Conservation (phyloP, 352 stramenopile genomes). For the Globisporangium irregulare region DNA sequence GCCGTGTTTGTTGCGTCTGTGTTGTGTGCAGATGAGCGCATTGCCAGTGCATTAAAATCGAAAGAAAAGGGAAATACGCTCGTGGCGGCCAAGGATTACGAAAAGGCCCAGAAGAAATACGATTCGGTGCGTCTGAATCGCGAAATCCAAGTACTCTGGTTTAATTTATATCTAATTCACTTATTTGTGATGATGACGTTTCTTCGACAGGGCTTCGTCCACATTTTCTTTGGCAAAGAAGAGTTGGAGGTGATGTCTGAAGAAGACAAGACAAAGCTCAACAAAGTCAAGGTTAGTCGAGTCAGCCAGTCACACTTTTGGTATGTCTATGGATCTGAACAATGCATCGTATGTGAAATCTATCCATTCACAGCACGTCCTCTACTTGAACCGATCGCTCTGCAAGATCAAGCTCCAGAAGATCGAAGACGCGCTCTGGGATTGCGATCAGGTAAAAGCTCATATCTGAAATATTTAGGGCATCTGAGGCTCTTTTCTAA, state of each 20-base stretch:
- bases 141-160: neutral
- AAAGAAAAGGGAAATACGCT: slow-evolving; percentile 81
- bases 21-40: slow-evolving; percentile 53
- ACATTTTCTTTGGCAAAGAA: slow-evolving; percentile 86
- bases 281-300: slow-evolving; percentile 61
- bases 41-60: slow-evolving; percentile 59
- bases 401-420: slow-evolving; percentile 86
- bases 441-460: slow-evolving; percentile 68
- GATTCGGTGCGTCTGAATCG: slow-evolving; percentile 50
- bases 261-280: slow-evolving; percentile 76
- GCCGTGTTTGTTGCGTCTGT: neutral
- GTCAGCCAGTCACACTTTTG: neutral
- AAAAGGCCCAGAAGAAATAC: slow-evolving; percentile 81
- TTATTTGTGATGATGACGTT: slow-evolving; percentile 10
- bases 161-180: neutral
- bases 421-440: slow-evolving; percentile 82
- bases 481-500: too few relatives aligned
- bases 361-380: slow-evolving; percentile 32
- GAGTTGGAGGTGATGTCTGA: slow-evolving; percentile 78
- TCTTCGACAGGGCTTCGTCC: slow-evolving; percentile 64
- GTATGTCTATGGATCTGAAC: neutral
- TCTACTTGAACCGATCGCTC: slow-evolving; percentile 81
- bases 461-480: neutral
- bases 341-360: neutral
- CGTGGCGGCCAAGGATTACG: slow-evolving; percentile 68